Conservation (phyloP, 1,284 basidiomycete species). For the Ustilago nuda region DNA sequence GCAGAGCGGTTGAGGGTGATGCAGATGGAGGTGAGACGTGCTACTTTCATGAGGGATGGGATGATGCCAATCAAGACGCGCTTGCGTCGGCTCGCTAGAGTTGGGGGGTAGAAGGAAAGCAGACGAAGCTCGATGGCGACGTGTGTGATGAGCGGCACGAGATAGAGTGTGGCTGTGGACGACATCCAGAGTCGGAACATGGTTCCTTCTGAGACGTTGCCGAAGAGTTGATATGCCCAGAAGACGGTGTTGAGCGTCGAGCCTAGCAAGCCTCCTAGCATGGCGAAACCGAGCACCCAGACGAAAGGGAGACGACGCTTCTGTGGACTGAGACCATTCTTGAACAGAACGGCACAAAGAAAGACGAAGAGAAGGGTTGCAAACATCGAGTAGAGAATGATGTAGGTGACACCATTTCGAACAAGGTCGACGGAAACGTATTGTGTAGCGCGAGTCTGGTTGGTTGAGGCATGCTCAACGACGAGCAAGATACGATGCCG, state of each 20-base stretch:
- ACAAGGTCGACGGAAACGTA: slow-evolving; percentile 48
- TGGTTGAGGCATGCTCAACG: slow-evolving; percentile 21
- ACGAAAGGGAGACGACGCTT: slow-evolving; percentile 45
- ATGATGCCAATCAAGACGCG: slow-evolving; percentile 42
- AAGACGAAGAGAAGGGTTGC: slow-evolving; percentile 55
- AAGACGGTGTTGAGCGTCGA: slow-evolving; percentile 55
- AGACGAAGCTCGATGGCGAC: slow-evolving; percentile 51
- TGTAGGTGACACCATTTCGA: slow-evolving; percentile 51
- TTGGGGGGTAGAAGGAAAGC: slow-evolving; percentile 51
- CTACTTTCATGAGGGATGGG: slow-evolving; percentile 45
- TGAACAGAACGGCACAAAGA: slow-evolving; percentile 50
- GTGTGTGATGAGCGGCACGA: slow-evolving; percentile 52
- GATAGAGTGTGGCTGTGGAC: slow-evolving; percentile 49
- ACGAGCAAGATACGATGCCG: slow-evolving; percentile 38
- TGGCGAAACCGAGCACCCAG: slow-evolving; percentile 48
- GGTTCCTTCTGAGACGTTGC: slow-evolving; percentile 27
- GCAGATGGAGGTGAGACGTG: slow-evolving; percentile 43
- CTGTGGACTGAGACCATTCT: slow-evolving; percentile 46
- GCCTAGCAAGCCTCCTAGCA: slow-evolving; percentile 52
- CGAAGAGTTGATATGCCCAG: slow-evolving; percentile 53
- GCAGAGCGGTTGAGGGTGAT: slow-evolving; percentile 29
- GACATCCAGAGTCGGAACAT: slow-evolving; percentile 52
- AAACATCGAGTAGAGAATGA: slow-evolving; percentile 58
- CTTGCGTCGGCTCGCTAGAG: slow-evolving; percentile 38
- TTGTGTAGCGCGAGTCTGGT: slow-evolving; percentile 15